phyloP scores from a whole-genome alignment of 352 stramenopile genomes.

The Pythium dissimile region DNA sequence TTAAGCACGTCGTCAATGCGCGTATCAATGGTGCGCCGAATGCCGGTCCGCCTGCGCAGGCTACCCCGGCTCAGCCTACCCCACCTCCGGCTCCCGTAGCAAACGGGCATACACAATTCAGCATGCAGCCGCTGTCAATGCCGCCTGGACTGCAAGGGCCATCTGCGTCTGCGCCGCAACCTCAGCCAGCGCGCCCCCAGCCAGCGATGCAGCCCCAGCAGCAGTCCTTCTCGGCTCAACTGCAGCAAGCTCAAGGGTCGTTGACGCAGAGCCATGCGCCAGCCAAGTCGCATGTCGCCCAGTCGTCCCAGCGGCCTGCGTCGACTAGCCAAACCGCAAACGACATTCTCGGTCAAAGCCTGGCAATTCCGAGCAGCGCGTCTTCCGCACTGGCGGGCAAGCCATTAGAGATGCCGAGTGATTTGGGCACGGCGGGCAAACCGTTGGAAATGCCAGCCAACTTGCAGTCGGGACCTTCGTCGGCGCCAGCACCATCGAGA shows the following conservation, averaged over 20 bases:
- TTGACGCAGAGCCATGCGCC: slow-evolving; percentile 8
- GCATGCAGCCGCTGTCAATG: slow-evolving; percentile 25
- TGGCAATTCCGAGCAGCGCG: slow-evolving; percentile 6
- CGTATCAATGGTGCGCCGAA: slow-evolving; percentile 20
- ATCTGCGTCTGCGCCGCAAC: neutral
- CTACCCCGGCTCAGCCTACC: neutral
- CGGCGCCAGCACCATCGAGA: neutral
- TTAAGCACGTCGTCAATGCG: slow-evolving; percentile 75
- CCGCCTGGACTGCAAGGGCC: slow-evolving; percentile 13
- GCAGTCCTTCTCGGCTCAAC: slow-evolving; percentile 20
- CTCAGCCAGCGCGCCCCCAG: neutral
- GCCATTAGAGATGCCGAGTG: slow-evolving; percentile 27
- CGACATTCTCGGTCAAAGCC: slow-evolving; percentile 21
- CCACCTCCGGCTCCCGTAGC: neutral
- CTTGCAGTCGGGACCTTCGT: slow-evolving; percentile 7
- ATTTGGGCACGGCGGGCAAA: slow-evolving; percentile 11
- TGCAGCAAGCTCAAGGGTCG: slow-evolving; percentile 15
- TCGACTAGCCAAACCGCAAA: slow-evolving; percentile 17
- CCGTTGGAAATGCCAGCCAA: slow-evolving; percentile 22
- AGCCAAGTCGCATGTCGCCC: neutral
- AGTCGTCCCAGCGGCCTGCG: neutral
- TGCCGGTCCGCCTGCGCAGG: neutral
- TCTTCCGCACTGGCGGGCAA: neutral
- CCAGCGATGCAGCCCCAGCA: neutral
- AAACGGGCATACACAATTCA: slow-evolving; percentile 11